These are phyloP conservation scores for Coemansia sp. DNA, from an alignment of 192 early-diverging fungal species.

Conservation along the genomic window DNA sequence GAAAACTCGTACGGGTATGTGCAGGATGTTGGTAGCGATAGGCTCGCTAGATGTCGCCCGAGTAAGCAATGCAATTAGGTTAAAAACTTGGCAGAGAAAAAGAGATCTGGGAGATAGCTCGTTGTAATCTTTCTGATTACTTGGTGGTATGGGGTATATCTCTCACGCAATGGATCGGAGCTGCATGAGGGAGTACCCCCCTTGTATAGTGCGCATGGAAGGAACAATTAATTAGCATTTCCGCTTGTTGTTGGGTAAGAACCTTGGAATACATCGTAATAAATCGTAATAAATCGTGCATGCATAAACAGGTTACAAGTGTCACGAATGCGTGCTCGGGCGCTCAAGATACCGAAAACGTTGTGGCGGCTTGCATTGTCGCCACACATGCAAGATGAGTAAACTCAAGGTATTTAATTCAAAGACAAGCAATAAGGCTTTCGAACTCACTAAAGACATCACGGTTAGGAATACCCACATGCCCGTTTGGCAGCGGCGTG, in stretches of 20 bases:
- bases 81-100: not conserved
- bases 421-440: not conserved
- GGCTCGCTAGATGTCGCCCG: not conserved
- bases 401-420: not conserved
- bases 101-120: not conserved
- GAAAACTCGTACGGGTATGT: not conserved
- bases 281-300: slow-evolving; percentile 2
- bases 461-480: not conserved
- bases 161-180: not conserved
- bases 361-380: not conserved
- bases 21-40: not conserved
- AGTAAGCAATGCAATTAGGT: not conserved
- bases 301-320: not conserved
- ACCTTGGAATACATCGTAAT: not conserved
- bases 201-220: not conserved
- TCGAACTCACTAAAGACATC: not conserved
- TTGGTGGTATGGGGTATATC: not conserved
- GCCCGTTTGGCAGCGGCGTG: not conserved
- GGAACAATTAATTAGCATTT: not conserved
- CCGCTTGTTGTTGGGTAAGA: not conserved
- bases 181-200: not conserved
- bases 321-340: not conserved
- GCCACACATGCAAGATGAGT: not conserved
- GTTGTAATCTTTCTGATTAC: not conserved
- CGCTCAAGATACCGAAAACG: not conserved